Evolutionary conservation across 139 green algal species (phyloP).

Genomic region (Mychonastes homosphaera): DNA sequence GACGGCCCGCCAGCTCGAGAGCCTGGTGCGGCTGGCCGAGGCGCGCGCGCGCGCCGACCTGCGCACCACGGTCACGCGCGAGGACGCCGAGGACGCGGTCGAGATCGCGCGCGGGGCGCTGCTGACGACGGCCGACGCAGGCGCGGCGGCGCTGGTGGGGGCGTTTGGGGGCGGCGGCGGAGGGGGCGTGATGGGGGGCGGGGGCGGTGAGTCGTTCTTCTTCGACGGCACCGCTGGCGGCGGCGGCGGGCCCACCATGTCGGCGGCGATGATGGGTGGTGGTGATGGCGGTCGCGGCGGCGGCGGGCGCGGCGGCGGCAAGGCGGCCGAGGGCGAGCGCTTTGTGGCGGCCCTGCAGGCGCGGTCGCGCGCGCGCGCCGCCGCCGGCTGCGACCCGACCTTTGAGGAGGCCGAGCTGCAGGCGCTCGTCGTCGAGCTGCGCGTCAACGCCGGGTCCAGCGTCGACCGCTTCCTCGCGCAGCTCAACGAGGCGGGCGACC

Average conservation of each 20-base stretch:
- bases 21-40: conserved; percentile 78
- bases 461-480: conserved; percentile 45
- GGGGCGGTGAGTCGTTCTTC: background rate
- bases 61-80: conserved; percentile 48
- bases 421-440: conserved; percentile 5
- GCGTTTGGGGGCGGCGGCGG: background rate
- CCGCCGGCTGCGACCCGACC: too few species aligned
- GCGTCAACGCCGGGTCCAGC: conserved; percentile 46
- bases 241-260: background rate
- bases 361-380: conserved; percentile 24
- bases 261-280: conserved; percentile 26
- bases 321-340: conserved; percentile 42
- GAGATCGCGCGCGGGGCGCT: background rate
- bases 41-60: conserved; percentile 77
- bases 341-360: conserved; percentile 47
- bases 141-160: background rate
- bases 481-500: conserved; percentile 65
- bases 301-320: conserved; percentile 33
- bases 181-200: background rate
- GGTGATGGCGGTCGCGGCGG: conserved; percentile 62
- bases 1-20: conserved; percentile 79
- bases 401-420: conserved; percentile 47
- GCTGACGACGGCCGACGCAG: background rate
- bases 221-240: background rate
- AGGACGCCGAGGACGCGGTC: conserved; percentile 54